These are phyloP conservation scores for Lachancea nothofagi DNA, from an alignment of 805 yeast species.

Conservation along the genomic window DNA sequence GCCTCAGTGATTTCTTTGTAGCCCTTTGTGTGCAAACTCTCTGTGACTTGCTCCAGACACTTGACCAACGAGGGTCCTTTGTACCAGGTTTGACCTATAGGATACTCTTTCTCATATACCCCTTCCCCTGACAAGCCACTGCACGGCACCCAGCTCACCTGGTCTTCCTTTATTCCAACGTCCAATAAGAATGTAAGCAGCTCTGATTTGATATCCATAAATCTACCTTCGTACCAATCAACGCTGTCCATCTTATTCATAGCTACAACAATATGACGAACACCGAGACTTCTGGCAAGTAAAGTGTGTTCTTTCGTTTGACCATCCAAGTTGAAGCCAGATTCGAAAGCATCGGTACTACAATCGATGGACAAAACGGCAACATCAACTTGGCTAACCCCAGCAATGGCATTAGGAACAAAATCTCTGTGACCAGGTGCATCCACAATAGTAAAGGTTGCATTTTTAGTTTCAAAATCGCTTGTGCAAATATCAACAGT, in stretches of 20 bases:
- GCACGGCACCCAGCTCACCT: conserved; percentile 85
- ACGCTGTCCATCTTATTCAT: conserved; percentile 96
- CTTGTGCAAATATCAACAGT: conserved; percentile 98
- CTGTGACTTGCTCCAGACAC: conserved; percentile 54
- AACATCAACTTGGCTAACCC: conserved; percentile 98
- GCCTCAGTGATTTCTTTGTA: conserved; percentile 29
- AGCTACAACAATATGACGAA: conserved; percentile 81
- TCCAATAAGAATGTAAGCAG: conserved; percentile 69
- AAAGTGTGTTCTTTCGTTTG: conserved; percentile 97
- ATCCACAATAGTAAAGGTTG: conserved; percentile 94
- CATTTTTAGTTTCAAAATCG: conserved; percentile 87
- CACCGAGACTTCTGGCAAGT: conserved; percentile 95
- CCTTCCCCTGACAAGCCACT: conserved; percentile 96
- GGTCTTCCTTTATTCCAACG: conserved; percentile 75
- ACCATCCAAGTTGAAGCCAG: conserved; percentile 97
- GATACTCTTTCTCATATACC: conserved; percentile 68
- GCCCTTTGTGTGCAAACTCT: conserved; percentile 12
- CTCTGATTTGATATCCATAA: conserved; percentile 82
- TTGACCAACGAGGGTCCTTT: conserved; percentile 82
- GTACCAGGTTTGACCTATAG: conserved; percentile 78
- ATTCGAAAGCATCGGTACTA: conserved; percentile 97
- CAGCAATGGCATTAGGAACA: conserved; percentile 97
- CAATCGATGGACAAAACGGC: conserved; percentile 95
- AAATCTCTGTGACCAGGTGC: conserved; percentile 99
- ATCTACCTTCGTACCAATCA: conserved; percentile 86